Evolutionary conservation across 768 basidiomycete genomes (phyloP), one percentile per base, ranked within the genome.

Genomic region (Panaeolus cyanescens): DNA sequence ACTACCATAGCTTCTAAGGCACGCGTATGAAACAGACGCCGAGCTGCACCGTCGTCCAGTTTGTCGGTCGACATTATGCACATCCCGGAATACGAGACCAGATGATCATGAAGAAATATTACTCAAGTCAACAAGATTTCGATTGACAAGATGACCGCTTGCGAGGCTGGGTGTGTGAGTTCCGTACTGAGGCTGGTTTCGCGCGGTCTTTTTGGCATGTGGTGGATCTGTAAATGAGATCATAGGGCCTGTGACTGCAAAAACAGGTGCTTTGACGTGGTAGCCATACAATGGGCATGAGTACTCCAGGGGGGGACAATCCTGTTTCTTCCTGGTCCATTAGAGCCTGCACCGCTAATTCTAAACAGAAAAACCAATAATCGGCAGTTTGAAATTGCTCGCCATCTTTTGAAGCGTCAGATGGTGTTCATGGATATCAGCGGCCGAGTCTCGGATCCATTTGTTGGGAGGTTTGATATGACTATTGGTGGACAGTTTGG

Each of bases 11-110:
- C 69, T 1, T 5, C 1, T 4, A 72, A 54, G 2, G 67, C 71
- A 8, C 61, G 33, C 30, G 12, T 12, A 56, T 71, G 68, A 32
- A 73, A 73, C 4, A 69, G 19, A 1, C 68, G 58, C 5, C 69
- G 65, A 1, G 72, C 72, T 3, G 71, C 66, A 2, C 71, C 71
- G 55, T 74, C 72, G 56, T 74, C 71, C 54, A 72, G 71, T 42
- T 74, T 72, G 55, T 72, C n/a, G n/a, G n/a, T n/a, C 70, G 1
- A 66, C 64, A 54, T 72, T 63, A 3, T 68, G n/a, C 0, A 73
- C 66, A 61, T 73, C 71, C 1, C 61, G 54, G 3, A 55, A 53
- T 12, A 68, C 56, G 3, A 68, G 54, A 4, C 69, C 69, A 9
- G 68, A 62, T 5, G 15, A 19, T n/a, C n/a, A n/a, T n/a, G n/a